Conservation (phyloP, 2,329 filamentous ascomycete genomes). For the Coleophoma crateriformis region DNA sequence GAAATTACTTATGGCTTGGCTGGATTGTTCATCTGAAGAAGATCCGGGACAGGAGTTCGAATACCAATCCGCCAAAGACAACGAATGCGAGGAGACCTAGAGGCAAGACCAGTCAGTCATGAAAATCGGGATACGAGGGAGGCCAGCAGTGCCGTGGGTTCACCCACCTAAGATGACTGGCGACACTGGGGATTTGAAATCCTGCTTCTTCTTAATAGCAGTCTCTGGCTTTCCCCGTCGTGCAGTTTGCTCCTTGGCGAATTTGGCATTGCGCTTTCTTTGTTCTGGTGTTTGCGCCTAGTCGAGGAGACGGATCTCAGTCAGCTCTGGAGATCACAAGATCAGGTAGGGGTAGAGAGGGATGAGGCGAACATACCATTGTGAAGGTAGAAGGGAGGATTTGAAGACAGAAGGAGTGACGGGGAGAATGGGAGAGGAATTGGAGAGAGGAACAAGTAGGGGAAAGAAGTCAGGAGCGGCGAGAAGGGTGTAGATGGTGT, state of each 20-base stretch:
- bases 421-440: too few species aligned
- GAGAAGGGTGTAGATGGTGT: neutral
- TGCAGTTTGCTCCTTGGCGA: conserved; percentile 65
- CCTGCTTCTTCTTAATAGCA: conserved; percentile 54
- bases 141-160: neutral
- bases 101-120: conserved; percentile 2
- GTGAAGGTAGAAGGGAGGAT: conserved; percentile 2
- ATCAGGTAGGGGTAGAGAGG: neutral
- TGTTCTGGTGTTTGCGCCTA: conserved; percentile 83
- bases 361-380: conserved; percentile 10
- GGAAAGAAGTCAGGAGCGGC: neutral
- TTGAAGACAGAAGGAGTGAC: too few species aligned
- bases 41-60: conserved; percentile 29
- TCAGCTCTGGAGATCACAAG: too few species aligned
- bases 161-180: conserved; percentile 55
- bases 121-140: neutral
- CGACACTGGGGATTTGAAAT: conserved; percentile 49
- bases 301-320: neutral
- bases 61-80: conserved; percentile 28
- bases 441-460: too few species aligned
- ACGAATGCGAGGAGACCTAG: conserved; percentile 25
- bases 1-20: too few species aligned
- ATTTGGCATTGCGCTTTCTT: conserved; percentile 75
- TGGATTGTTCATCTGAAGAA: conserved; percentile 19
- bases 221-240: conserved; percentile 71